Percentiles rank a stretch among this genome's conserved stretches.
phyloP scores from a whole-genome alignment of 345 rosid genomes.

The Bruguiera gymnorhiza region DNA sequence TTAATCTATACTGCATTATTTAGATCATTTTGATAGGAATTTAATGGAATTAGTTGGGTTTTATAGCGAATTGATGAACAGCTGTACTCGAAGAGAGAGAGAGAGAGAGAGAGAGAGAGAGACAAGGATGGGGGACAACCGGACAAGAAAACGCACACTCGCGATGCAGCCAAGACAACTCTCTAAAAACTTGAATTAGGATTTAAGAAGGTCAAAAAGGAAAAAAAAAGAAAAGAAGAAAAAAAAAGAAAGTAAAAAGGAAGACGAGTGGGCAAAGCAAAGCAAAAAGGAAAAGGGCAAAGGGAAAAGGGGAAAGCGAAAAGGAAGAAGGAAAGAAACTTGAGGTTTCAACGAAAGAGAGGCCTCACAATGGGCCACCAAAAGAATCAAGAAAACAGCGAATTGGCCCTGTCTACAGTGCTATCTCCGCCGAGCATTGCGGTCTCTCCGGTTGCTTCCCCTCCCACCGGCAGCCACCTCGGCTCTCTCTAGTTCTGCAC shows the following conservation, averaged over 20 bases:
- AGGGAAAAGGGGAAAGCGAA: not conserved
- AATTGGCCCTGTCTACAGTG: slow-evolving; percentile 8
- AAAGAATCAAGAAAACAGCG: slow-evolving; percentile 4
- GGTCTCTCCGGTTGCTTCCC: slow-evolving; percentile 17
- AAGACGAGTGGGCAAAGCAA: not conserved
- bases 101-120: no score
- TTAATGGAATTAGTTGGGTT: no score
- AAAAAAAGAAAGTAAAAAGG: not conserved
- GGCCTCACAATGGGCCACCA: not conserved
- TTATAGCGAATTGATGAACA: no score
- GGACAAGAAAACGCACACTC: no score
- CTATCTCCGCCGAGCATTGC: slow-evolving; percentile 18
- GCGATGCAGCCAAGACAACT: no score
- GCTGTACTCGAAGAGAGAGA: no score
- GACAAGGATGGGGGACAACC: no score
- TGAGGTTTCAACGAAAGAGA: slow-evolving; percentile 18
- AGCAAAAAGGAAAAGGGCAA: not conserved
- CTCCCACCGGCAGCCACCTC: not conserved
- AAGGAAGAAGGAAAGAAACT: not conserved
- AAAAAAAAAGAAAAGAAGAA: no score
- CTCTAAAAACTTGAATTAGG: no score
- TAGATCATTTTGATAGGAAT: no score
- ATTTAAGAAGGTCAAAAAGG: no score
- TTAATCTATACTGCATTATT: no score
- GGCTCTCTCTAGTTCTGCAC: not conserved